These are phyloP conservation scores for Cyclocybe aegerita DNA, from an alignment of 768 basidiomycete genomes.

Conservation along the genomic window DNA sequence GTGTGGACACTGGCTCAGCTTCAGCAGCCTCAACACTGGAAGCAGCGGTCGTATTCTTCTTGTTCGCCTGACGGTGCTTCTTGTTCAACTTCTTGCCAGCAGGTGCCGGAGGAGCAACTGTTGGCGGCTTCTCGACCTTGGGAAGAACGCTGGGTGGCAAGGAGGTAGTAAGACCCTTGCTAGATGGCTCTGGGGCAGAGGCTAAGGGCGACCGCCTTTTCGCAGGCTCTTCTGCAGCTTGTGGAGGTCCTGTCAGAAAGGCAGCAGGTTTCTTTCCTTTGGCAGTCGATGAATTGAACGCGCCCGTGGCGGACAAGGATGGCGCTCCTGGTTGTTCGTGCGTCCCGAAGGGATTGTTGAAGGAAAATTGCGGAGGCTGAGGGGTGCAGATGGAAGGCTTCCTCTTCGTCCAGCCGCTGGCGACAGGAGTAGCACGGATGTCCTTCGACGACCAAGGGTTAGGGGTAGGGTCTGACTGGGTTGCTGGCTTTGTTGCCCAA, in stretches of 20 bases:
- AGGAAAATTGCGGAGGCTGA: slow-evolving; percentile 5
- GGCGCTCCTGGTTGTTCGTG: background rate
- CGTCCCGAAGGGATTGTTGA: background rate
- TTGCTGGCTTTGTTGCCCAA: slow-evolving; percentile 5
- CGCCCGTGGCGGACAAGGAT: background rate
- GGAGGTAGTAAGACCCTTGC: background rate
- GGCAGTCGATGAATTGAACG: background rate
- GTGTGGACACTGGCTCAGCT: slow-evolving; percentile 15
- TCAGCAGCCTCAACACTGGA: slow-evolving; percentile 3
- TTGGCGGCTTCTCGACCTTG: slow-evolving; percentile 8
- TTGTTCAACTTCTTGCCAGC: slow-evolving; percentile 28
- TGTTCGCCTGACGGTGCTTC: slow-evolving; percentile 27
- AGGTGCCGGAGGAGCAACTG: slow-evolving; percentile 9
- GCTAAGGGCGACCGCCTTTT: no score
- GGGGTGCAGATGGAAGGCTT: slow-evolving; percentile 10
- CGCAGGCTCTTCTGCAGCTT: no score
- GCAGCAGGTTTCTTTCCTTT: background rate
- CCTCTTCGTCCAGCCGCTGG: slow-evolving; percentile 24
- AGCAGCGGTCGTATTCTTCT: slow-evolving; percentile 16
- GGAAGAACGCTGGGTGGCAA: background rate
- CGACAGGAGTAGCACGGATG: slow-evolving; percentile 17
- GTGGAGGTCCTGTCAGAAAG: background rate
- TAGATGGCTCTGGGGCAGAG: background rate
- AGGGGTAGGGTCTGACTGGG: background rate
- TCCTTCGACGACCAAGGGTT: slow-evolving; percentile 4